phyloP scores from a whole-genome alignment of 2,329 filamentous ascomycete species.

The Stagonosporopsis vannaccii region DNA sequence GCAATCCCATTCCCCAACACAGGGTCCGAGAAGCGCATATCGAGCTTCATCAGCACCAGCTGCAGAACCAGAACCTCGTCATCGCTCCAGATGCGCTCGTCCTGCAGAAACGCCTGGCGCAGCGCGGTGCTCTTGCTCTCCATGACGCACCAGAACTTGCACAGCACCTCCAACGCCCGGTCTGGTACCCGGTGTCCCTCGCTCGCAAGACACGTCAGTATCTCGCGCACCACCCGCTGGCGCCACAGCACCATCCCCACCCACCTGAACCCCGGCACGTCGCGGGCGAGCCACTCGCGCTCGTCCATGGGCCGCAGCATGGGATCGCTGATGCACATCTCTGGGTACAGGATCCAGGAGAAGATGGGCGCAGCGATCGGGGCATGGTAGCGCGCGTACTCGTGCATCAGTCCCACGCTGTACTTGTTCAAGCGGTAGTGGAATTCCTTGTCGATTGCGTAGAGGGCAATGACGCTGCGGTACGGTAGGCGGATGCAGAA shows the following conservation, averaged over 20 bases:
- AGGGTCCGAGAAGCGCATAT: conserved; percentile 73
- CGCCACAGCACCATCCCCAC: conserved; percentile 67
- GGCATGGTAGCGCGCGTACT: conserved; percentile 62
- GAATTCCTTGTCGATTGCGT: conserved; percentile 51
- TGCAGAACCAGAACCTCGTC: conserved; percentile 67
- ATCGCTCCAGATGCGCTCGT: conserved; percentile 63
- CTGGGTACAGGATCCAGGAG: conserved; percentile 65
- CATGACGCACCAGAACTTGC: conserved; percentile 76
- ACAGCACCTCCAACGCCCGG: conserved; percentile 61
- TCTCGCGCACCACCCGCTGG: conserved; percentile 58
- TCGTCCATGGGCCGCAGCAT: conserved; percentile 55
- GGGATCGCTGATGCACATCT: conserved; percentile 68
- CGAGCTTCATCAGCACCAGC: conserved; percentile 74
- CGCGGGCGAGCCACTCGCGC: conserved; percentile 37
- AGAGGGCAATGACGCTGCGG: conserved; percentile 38
- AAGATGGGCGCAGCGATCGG: conserved; percentile 66
- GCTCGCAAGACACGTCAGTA: conserved; percentile 68
- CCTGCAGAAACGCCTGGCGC: conserved; percentile 64
- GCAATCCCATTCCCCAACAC: conserved; percentile 59
- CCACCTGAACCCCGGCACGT: conserved; percentile 71
- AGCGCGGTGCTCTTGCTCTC: conserved; percentile 66
- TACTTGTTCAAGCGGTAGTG: conserved; percentile 57
- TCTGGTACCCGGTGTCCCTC: conserved; percentile 55
- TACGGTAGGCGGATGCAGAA: conserved; percentile 39
- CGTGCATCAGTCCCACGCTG: conserved; percentile 62